Percentiles rank a stretch among this genome's conserved stretches.
Conservation (phyloP, 1,284 basidiomycete species). For the Trichosporon sp. region DNA sequence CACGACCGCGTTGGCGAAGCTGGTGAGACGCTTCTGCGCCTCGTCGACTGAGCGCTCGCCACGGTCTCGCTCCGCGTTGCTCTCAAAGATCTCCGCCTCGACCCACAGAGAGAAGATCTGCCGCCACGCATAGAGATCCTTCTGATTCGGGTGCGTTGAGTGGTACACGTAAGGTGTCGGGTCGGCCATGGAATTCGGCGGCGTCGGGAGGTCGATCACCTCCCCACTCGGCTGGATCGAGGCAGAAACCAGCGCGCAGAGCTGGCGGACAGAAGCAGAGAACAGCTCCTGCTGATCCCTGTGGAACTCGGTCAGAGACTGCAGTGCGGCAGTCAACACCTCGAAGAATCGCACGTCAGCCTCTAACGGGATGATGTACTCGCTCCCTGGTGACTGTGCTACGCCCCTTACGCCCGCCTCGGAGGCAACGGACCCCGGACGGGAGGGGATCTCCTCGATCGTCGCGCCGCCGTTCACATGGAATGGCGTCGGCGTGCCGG, state of each 20-base stretch:
- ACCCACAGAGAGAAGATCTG: conserved; percentile 87
- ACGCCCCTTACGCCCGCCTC: not conserved
- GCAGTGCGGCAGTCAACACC: conserved; percentile 71
- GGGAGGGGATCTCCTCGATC: conserved; percentile 20
- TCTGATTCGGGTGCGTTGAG: conserved; percentile 51
- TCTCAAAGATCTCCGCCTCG: conserved; percentile 86
- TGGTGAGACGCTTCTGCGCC: conserved; percentile 69
- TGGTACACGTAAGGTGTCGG: conserved; percentile 19
- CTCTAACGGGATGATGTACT: conserved; percentile 77
- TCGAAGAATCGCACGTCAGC: conserved; percentile 83
- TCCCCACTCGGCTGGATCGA: conserved; percentile 63
- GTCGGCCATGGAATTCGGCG: conserved; percentile 31
- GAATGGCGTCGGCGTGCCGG: not conserved
- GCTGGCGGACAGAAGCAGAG: conserved; percentile 63
- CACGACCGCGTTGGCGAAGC: conserved; percentile 71
- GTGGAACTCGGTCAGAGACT: conserved; percentile 70
- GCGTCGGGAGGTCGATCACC: conserved; percentile 36
- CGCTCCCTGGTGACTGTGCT: conserved; percentile 44
- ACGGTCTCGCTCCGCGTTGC: conserved; percentile 68
- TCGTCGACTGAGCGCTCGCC: conserved; percentile 76
- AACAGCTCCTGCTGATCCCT: conserved; percentile 67
- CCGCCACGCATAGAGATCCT: conserved; percentile 88
- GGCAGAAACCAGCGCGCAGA: conserved; percentile 66
- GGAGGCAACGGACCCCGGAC: not conserved
- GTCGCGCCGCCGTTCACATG: not conserved